These are phyloP conservation scores for Yarrowia sp. DNA, from an alignment of 805 yeast species.

Conservation along the genomic window DNA sequence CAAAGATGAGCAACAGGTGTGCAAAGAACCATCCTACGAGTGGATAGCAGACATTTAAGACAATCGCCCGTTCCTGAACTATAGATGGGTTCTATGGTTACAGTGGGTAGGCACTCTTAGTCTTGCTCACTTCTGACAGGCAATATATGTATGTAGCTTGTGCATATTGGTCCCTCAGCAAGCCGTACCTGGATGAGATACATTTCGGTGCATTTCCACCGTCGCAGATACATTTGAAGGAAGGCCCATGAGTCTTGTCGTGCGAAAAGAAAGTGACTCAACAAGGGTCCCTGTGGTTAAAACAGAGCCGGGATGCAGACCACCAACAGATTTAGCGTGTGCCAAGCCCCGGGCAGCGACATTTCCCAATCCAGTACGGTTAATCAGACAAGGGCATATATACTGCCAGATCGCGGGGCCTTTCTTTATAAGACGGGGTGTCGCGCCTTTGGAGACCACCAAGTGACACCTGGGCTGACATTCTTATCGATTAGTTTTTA, in stretches of 20 bases:
- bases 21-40: no score
- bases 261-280: conserved; percentile 6
- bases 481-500: no score
- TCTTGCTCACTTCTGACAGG: no score
- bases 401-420: conserved; percentile 10
- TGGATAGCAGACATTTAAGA: no score
- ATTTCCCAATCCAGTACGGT: conserved; percentile 12
- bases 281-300: not conserved
- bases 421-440: conserved; percentile 6
- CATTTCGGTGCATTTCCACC: conserved; percentile 14
- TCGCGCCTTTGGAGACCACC: not conserved
- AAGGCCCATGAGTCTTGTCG: not conserved
- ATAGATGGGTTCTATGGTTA: no score
- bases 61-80: no score
- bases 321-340: conserved; percentile 1
- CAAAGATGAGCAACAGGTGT: no score
- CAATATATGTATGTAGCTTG: no score
- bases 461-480: no score
- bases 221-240: not conserved
- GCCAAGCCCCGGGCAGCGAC: conserved; percentile 10
- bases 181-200: conserved; percentile 2
- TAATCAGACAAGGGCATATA: conserved; percentile 9
- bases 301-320: conserved; percentile 11
- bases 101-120: no score
- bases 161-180: not conserved